A percentile compares a stretch with the other conserved stretches of the same genome.
Evolutionary conservation across 352 stramenopile species (phyloP).

Genomic region (Globisporangium cylindrosporum): DNA sequence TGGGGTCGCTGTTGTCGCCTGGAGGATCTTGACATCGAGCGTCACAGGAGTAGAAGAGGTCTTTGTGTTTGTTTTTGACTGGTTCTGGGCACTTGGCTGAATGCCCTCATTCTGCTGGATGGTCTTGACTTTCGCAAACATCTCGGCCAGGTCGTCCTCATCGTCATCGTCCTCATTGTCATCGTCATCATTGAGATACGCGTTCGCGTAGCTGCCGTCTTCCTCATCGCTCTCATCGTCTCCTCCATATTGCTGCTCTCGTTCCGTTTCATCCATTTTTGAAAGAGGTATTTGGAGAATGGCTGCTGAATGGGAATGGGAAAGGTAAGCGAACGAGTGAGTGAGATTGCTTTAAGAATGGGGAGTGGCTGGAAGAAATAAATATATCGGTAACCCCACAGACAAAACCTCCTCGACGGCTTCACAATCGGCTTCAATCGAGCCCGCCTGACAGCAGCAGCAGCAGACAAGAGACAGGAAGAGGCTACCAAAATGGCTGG

Average conservation of each 20-base stretch:
- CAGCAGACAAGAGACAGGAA: not conserved
- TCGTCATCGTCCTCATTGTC: constrained; percentile 29
- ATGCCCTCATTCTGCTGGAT: constrained; percentile 51
- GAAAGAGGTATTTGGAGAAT: not conserved
- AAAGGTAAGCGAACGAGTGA: too few species aligned
- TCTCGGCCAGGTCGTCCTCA: constrained; percentile 57
- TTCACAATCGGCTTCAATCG: not conserved
- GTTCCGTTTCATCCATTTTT: constrained; percentile 24
- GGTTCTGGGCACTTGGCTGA: constrained; percentile 12
- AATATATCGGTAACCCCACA: not conserved
- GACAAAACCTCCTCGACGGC: not conserved
- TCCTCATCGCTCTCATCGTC: constrained; percentile 21
- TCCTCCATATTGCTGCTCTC: constrained; percentile 16
- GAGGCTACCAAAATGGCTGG: constrained; percentile 3
- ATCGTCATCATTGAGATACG: constrained; percentile 39
- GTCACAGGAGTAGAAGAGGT: not conserved
- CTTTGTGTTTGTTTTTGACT: constrained; percentile 7
- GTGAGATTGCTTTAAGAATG: not conserved
- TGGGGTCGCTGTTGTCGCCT: not conserved
- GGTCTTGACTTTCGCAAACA: constrained; percentile 73
- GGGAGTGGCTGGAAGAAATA: not conserved
- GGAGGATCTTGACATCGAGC: constrained; percentile 14
- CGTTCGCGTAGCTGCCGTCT: constrained; percentile 36
- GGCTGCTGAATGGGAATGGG: not conserved
- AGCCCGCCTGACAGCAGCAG: too few species aligned